These are phyloP conservation scores for Fereydounia khargensis DNA, from an alignment of 1,284 basidiomycete species.

Conservation along the genomic window DNA sequence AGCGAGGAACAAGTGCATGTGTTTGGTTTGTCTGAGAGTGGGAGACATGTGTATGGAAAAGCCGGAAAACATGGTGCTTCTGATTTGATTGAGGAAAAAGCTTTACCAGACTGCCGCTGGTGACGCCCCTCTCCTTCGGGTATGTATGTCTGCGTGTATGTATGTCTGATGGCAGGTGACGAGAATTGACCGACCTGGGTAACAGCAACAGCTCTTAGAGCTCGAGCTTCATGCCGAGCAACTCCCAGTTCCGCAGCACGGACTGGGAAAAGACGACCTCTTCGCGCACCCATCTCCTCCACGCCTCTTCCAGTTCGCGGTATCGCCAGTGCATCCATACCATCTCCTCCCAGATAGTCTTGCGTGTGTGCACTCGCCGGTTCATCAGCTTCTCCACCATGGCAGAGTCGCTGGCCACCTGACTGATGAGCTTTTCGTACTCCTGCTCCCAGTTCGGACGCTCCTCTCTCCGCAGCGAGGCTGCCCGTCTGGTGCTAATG, in stretches of 20 bases:
- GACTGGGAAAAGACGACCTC: conserved; percentile 10
- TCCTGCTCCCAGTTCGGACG: conserved; percentile 14
- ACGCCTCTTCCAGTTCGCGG: conserved; percentile 19
- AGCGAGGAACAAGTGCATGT: too few species aligned
- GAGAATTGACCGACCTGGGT: too few species aligned
- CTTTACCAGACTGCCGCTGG: too few species aligned
- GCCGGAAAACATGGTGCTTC: too few species aligned
- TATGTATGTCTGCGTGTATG: too few species aligned
- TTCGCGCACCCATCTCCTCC: conserved; percentile 18
- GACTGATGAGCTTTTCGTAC: conserved; percentile 18
- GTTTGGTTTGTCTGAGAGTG: too few species aligned
- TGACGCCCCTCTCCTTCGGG: too few species aligned
- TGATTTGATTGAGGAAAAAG: too few species aligned
- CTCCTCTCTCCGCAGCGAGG: conserved; percentile 7
- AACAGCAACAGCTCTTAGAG: conserved; percentile 11
- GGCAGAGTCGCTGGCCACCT: conserved; percentile 20
- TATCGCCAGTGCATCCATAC: conserved; percentile 31
- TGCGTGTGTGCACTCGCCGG: conserved; percentile 23
- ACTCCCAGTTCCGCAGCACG: conserved; percentile 22
- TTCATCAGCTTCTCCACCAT: conserved; percentile 26
- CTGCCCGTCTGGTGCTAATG: neutral
- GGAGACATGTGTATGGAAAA: too few species aligned
- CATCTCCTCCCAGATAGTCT: conserved; percentile 33
- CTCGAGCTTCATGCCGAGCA: conserved; percentile 29
- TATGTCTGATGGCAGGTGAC: too few species aligned